Evolutionary conservation across 2,329 filamentous ascomycete species (phyloP), one percentile per base, ranked within the genome.

Genomic region (Colletotrichum camelliae): DNA sequence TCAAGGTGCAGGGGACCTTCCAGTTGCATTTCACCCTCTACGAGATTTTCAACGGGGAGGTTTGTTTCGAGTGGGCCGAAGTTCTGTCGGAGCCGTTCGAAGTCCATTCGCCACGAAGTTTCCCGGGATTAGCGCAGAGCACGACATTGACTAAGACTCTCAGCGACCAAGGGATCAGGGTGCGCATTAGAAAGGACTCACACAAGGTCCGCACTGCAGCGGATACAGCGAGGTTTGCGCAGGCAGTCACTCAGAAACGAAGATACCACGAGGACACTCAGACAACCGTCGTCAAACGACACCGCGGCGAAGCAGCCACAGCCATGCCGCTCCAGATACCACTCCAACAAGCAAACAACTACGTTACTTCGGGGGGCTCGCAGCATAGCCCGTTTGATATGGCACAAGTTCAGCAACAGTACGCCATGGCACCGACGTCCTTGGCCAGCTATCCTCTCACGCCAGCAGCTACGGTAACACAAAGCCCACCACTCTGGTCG

Each of bases 91-190:
- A 94, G 2, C 87, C 90, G 5, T 98, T 98, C 82, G 90, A 89
- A 76, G 94, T 90, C 79, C 88, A 87, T 78, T 84, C 89, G 3
- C 85, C 91, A 33, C 96, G 95, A 83, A 92, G 92, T 70, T 97
- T 95, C 81, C 93, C 93, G 13, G 94, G 95, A 39, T 93, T 97
- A 91, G 61, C 94, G 96, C 83, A 97, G 95, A 2, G 97, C 95
- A 0, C 92, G 93, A 18, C 16, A 79, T 86, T 98, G 58, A 97
- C 95, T 1, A 90, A 95, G 67, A 93, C 94, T 0, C 96, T 98
- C 83, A 94, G 94, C 78, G 95, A 98, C 80, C 95, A 98, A 82
- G 96, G 96, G 10, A 94, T 98, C 16, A 93, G 95, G 67, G 87
- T 98, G 37, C 90, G 95, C 68, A 89, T 98, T 62, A 92, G 95